Evolutionary conservation across 1,139 yeast genomes (phyloP).

Genomic region (Saccharomyces uvarum): DNA sequence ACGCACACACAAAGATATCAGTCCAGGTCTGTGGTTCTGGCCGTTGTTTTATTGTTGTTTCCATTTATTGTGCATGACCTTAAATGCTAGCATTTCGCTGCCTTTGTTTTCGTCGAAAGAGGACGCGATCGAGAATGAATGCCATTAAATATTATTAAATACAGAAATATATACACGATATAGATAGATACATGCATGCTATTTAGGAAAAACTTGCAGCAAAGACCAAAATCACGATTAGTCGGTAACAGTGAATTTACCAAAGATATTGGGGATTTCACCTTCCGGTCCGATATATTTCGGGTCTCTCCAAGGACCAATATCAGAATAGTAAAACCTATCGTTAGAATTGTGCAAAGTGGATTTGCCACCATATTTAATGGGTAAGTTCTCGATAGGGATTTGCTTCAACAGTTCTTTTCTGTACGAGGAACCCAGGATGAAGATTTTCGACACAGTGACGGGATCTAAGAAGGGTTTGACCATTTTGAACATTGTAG

Average conservation of each 20-base stretch:
- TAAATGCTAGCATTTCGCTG: background rate
- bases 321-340: constrained; percentile 75
- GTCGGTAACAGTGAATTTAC: background rate
- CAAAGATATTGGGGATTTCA: constrained; percentile 53
- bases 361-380: constrained; percentile 77
- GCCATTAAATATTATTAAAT: background rate
- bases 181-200: background rate
- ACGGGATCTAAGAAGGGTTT: constrained; percentile 93
- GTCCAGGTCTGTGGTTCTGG: background rate
- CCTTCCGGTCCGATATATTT: constrained; percentile 76
- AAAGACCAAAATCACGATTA: background rate
- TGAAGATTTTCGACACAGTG: constrained; percentile 85
- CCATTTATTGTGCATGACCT: background rate
- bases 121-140: background rate
- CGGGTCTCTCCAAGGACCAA: constrained; percentile 94
- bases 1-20: background rate
- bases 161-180: background rate
- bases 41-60: background rate
- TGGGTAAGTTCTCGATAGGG: constrained; percentile 84
- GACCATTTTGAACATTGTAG: constrained; percentile 80
- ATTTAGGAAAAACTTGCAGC: background rate
- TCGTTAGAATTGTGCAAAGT: constrained; percentile 55
- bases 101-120: background rate
- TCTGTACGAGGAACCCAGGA: constrained; percentile 68
- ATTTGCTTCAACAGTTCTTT: constrained; percentile 80